Evolutionary conservation across 2,329 filamentous ascomycete genomes (phyloP).

Genomic region (Gnomoniopsis sp.): DNA sequence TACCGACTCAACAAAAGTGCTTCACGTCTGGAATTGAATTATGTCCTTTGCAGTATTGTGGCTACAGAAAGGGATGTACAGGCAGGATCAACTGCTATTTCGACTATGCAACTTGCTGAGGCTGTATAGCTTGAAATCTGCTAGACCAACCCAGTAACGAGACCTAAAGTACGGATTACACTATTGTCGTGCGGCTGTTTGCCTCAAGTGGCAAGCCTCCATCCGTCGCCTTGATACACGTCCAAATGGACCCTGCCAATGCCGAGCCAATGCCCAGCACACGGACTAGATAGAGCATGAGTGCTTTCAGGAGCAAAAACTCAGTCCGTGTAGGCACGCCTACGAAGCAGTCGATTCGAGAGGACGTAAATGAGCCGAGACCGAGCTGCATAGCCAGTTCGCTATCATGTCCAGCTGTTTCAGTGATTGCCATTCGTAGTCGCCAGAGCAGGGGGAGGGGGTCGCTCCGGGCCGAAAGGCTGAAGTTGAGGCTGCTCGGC

Average conservation of each 20-base stretch:
- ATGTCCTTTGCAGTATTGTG: too few species aligned
- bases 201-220: not conserved
- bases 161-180: not conserved
- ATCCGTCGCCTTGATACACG: not conserved
- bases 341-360: not conserved
- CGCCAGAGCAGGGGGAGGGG: conserved; percentile 39
- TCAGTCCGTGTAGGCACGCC: not conserved
- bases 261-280: not conserved
- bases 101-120: not conserved
- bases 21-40: too few species aligned
- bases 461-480: conserved; percentile 46
- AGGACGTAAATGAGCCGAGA: not conserved
- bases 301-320: not conserved
- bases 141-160: not conserved
- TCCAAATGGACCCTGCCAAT: not conserved
- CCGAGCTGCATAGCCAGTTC: not conserved
- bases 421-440: conserved; percentile 42
- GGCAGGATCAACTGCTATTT: too few species aligned
- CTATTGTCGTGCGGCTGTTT: not conserved
- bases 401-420: not conserved
- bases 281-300: not conserved
- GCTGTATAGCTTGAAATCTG: not conserved
- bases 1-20: too few species aligned
- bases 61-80: too few species aligned
- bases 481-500: conserved; percentile 34